phyloP scores from a whole-genome alignment of 2,329 filamentous ascomycete species.

The Plectosphaerella cucumerina region DNA sequence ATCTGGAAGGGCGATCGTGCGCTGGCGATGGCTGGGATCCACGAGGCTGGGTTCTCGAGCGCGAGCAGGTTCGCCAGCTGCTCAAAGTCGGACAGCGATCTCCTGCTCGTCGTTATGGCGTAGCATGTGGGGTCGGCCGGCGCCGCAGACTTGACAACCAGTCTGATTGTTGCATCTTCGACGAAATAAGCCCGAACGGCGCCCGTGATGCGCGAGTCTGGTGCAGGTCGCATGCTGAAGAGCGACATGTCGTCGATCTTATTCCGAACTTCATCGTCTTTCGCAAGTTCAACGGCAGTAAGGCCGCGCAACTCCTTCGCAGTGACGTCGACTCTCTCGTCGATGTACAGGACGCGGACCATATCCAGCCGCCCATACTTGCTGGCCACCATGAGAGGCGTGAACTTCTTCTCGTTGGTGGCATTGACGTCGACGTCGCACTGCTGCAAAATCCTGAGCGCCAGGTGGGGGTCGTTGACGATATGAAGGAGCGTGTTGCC shows the following conservation, averaged over 20 bases:
- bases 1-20: conserved; percentile 88
- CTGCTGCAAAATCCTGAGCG: conserved; percentile 68
- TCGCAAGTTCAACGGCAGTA: conserved; percentile 92
- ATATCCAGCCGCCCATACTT: conserved; percentile 96
- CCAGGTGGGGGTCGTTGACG: conserved; percentile 78
- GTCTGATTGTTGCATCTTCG: conserved; percentile 87
- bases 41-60: conserved; percentile 90
- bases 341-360: conserved; percentile 81
- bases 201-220: conserved; percentile 80
- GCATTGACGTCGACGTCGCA: conserved; percentile 97
- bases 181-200: conserved; percentile 96
- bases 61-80: conserved; percentile 79
- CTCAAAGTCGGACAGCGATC: conserved; percentile 86
- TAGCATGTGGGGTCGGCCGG: conserved; percentile 78
- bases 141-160: conserved; percentile 91
- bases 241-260: conserved; percentile 91
- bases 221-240: conserved; percentile 67
- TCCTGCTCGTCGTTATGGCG: conserved; percentile 89
- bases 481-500: conserved; percentile 96
- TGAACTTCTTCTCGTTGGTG: conserved; percentile 91
- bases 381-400: conserved; percentile 94
- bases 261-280: conserved; percentile 96
- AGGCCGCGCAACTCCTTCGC: conserved; percentile 82
- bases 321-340: conserved; percentile 80
- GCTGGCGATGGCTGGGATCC: conserved; percentile 76